phyloP scores from a whole-genome alignment of 2,329 filamentous ascomycete species.

The Claviceps africana region DNA sequence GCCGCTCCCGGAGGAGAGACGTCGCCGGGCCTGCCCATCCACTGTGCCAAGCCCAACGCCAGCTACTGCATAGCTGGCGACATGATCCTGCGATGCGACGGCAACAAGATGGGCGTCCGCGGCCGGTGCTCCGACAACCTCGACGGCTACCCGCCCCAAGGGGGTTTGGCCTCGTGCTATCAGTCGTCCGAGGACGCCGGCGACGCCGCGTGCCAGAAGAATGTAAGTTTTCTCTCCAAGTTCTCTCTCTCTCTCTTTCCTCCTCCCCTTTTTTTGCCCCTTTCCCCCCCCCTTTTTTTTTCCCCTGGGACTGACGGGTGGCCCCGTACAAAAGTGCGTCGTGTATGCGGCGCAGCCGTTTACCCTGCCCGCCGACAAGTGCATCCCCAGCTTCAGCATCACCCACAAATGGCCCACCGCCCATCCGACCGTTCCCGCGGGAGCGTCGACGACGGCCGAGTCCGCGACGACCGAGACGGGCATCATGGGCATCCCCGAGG shows the following conservation, averaged over 20 bases:
- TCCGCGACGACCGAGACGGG: slow-evolving; percentile 1
- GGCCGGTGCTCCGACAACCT: slow-evolving; percentile 32
- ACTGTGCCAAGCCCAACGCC: slow-evolving; percentile 26
- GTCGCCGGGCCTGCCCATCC: slow-evolving; percentile 14
- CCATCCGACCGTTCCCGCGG: background rate
- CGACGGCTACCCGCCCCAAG: slow-evolving; percentile 26
- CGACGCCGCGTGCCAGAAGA: slow-evolving; percentile 35
- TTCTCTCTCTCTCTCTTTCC: too few relatives aligned
- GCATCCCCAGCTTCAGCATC: slow-evolving; percentile 18
- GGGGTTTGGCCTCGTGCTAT: slow-evolving; percentile 25
- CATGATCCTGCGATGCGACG: slow-evolving; percentile 34
- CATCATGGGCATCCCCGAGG: slow-evolving; percentile 9
- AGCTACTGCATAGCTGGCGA: slow-evolving; percentile 30
- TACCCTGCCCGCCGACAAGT: slow-evolving; percentile 22
- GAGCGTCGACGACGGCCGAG: background rate
- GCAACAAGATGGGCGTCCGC: slow-evolving; percentile 21
- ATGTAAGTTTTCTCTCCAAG: too few relatives aligned
- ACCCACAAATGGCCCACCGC: background rate
- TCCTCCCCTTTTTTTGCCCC: too few relatives aligned
- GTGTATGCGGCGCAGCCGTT: slow-evolving; percentile 27
- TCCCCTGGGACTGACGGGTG: too few relatives aligned
- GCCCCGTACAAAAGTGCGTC: slow-evolving; percentile 20
- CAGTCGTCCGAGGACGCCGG: slow-evolving; percentile 24
- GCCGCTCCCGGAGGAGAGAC: slow-evolving; percentile 28
- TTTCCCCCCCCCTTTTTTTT: too few relatives aligned